Conservation (phyloP, 2,329 filamentous ascomycete genomes). For the Sclerotinia nivalis region DNA sequence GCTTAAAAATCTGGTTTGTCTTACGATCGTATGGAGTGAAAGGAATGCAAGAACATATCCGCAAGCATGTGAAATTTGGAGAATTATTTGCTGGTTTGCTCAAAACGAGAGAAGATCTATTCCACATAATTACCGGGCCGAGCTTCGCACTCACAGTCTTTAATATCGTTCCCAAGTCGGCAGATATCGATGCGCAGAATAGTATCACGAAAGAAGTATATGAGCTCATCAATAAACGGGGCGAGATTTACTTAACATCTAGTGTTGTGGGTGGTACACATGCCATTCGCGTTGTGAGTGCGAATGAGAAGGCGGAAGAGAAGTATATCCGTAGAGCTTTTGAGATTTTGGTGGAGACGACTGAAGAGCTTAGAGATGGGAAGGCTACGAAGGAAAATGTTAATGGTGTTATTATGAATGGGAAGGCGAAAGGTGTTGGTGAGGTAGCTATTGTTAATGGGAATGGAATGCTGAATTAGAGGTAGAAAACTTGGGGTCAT, state of each 20-base stretch:
- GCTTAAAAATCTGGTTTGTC: constrained; percentile 95
- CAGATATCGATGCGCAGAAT: constrained; percentile 57
- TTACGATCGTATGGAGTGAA: constrained; percentile 77
- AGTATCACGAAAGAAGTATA: constrained; percentile 72
- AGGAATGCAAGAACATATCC: constrained; percentile 73
- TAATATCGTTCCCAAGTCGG: constrained; percentile 53
- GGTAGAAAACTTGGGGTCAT: neutral
- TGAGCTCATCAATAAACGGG: constrained; percentile 69
- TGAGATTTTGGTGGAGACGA: constrained; percentile 61
- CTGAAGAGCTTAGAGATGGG: constrained; percentile 38
- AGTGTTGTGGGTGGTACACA: constrained; percentile 72
- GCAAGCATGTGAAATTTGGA: constrained; percentile 67
- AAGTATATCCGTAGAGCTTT: constrained; percentile 73
- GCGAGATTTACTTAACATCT: constrained; percentile 81
- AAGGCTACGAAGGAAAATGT: neutral
- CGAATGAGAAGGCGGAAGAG: constrained; percentile 68
- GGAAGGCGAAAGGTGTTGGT: constrained; percentile 26
- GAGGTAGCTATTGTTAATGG: constrained; percentile 29
- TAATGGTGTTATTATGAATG: constrained; percentile 24
- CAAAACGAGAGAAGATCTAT: constrained; percentile 63
- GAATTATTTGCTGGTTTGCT: constrained; percentile 67
- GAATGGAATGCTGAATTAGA: constrained; percentile 24
- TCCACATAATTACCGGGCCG: constrained; percentile 72
- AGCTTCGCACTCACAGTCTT: constrained; percentile 80
- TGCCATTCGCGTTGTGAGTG: constrained; percentile 79